Base-by-base conservation (phyloP, 2,329 filamentous ascomycete genomes). In the Grosmannia clavigera region DNA sequence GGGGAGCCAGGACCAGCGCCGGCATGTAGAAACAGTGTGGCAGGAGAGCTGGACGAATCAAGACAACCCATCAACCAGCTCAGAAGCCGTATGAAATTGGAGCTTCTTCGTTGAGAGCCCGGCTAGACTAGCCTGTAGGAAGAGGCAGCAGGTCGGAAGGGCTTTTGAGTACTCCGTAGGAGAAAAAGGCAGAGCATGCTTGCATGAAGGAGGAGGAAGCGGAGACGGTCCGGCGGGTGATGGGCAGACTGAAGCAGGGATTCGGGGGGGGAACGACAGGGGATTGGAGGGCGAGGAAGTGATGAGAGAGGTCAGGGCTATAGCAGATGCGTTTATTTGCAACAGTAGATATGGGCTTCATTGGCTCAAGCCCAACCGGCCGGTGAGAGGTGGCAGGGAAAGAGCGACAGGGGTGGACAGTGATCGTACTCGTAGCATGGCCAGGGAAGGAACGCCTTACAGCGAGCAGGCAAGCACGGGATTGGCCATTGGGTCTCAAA, bases 221-320 rank as follows among this genome's bases (percentile, higher is more conserved):
- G 58, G 58, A 59, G 58, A 55, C 58, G 58, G 52, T n/a, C 51
- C 31, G 53, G 53, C 53, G 33, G 33, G 31, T 40, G 53, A 55
- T 16, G 5, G 22, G 40, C n/a, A 46, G 35, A 38, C 31, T 16
- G 43, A 51, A 38, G 33, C 19, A n/a, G 40, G 31, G 19, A 52
- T 25, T 19, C 38, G 33, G 46, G 46, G 46, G 43, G 43, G 29
- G 46, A 22, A 22, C 22, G 29, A 53, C 31, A 22, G 35, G 38
- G 31, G 22, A 22, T 2, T 22, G 48, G 31, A 31, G 10, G 56
- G 43, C 9, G 10, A 16, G 19, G 29, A 43, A 51, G 46, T 51
- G 57, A 58, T 35, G 35, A 27, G 29, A 35, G 55, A 50, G n/a
- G 55, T 2, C 27, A 27, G 35, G 55, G n/a, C 31, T 9, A 22